These are phyloP conservation scores for Emmonsiellopsis sp. DNA, from an alignment of 2,329 filamentous ascomycete genomes.

Conservation along the genomic window DNA sequence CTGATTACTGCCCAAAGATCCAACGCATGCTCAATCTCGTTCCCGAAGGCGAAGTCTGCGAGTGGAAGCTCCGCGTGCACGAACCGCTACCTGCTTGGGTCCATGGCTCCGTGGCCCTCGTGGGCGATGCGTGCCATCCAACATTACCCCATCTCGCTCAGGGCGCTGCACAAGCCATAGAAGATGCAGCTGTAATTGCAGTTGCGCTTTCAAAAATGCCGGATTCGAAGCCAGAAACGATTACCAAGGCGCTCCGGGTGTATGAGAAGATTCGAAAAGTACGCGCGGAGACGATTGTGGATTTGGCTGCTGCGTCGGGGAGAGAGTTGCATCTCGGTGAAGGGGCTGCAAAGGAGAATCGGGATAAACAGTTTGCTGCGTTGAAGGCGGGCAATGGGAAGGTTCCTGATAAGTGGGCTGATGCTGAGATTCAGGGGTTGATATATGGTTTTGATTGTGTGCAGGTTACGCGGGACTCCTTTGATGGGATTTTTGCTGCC, in stretches of 20 bases:
- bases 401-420: constrained; percentile 57
- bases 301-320: constrained; percentile 48
- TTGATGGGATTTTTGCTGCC: constrained; percentile 38
- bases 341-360: constrained; percentile 50
- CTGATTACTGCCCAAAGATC: constrained; percentile 53
- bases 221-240: constrained; percentile 36
- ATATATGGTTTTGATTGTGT: constrained; percentile 58
- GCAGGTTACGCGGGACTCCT: constrained; percentile 44
- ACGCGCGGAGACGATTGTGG: constrained; percentile 48
- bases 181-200: constrained; percentile 51
- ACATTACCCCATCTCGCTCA: constrained; percentile 57
- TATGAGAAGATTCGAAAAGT: constrained; percentile 50
- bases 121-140: constrained; percentile 55
- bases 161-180: constrained; percentile 57
- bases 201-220: constrained; percentile 43
- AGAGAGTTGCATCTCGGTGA: constrained; percentile 48
- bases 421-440: constrained; percentile 58
- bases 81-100: constrained; percentile 56
- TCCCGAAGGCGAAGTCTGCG: constrained; percentile 54
- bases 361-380: constrained; percentile 48
- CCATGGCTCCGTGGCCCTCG: constrained; percentile 42
- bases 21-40: constrained; percentile 53
- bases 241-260: constrained; percentile 45
- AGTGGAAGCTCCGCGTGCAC: constrained; percentile 58
- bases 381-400: constrained; percentile 42